These are phyloP conservation scores for Calonectria hawksworthii DNA, from an alignment of 2,329 filamentous ascomycete species.

Conservation along the genomic window DNA sequence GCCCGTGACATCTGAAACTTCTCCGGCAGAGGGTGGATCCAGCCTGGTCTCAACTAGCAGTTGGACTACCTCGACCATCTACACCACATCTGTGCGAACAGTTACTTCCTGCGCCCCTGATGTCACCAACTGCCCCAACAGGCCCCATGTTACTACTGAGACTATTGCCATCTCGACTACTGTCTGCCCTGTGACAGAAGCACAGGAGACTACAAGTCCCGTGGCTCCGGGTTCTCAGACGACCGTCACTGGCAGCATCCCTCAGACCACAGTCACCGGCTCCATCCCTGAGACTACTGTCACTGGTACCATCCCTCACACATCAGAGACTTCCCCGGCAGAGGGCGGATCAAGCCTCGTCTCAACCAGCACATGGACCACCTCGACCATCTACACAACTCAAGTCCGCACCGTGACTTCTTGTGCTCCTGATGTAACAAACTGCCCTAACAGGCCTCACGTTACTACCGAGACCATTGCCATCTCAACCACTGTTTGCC, in stretches of 20 bases:
- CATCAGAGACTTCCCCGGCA: neutral
- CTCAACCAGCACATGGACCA: slow-evolving; percentile 39
- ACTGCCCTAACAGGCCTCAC: slow-evolving; percentile 47
- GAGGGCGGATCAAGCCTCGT: neutral
- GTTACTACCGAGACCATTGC: slow-evolving; percentile 46
- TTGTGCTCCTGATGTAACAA: slow-evolving; percentile 47
- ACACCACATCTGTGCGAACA: slow-evolving; percentile 14
- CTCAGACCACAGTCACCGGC: no score
- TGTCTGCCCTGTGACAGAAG: neutral
- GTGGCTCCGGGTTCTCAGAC: neutral
- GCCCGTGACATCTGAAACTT: neutral
- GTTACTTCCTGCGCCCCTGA: slow-evolving; percentile 40
- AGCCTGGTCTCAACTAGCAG: neutral
- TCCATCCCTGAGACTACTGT: neutral
- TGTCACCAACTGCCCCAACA: slow-evolving; percentile 34
- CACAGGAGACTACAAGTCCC: neutral
- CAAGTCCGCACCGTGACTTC: slow-evolving; percentile 45
- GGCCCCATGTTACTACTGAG: neutral
- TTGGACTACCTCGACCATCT: neutral
- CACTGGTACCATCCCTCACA: neutral
- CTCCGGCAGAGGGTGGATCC: neutral
- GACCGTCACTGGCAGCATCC: neutral
- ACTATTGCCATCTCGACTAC: neutral
- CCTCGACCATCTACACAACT: slow-evolving; percentile 51
- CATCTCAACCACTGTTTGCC: slow-evolving; percentile 50